Base-by-base conservation (phyloP, 129 eudicot genomes). In the Lactuca sativa region DNA sequence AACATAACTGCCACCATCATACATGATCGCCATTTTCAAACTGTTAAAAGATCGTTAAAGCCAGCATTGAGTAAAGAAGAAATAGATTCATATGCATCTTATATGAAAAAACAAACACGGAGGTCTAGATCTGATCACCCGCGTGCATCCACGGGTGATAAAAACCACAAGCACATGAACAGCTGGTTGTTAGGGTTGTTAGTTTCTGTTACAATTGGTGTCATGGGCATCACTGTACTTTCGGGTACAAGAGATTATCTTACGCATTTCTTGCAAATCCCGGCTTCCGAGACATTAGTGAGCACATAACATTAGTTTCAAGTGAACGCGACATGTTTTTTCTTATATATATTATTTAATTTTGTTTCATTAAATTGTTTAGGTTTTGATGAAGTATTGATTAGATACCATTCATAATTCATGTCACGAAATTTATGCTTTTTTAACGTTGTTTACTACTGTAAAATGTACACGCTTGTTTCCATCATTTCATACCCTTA, bases 31-130 rank as follows among this genome's bases (percentile, higher is more conserved):
- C 98, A 93, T 74, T 93, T 93, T 61, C 82, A 80, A 75, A 85
- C 81, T 0, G 97, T 81, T 9, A 63, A 62, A 79, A 74, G 69
- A 49, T 86, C 90, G 0, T 69, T 88, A 52, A 91, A 80, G 62
- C 93, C 96, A 58, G 84, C 86, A 11, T 83, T 88, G 52, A 82
- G 87, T 7, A 66, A 70, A 66, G 81, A 88, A 76, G 88, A 88
- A 25, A 48, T 85, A 14, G 84, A 77, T 32, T 74, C 85, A 3
- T 91, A 85, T 64, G 79, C 85, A 6, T 82, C 84, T 21, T 87
- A 81, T 59, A 82, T 71, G 82, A 90, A 87, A 62, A 87, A 79
- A 53, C 64, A 81, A 15, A 71, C 76, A 11, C 67, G 49, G 7
- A 71, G 64, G 49, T 72, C 66, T 6, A 51, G 58, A 25, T 74